Evolutionary conservation across 2,329 filamentous ascomycete species (phyloP), one percentile per base, ranked within the genome.

Genomic region (Sordariomycetes sp.): DNA sequence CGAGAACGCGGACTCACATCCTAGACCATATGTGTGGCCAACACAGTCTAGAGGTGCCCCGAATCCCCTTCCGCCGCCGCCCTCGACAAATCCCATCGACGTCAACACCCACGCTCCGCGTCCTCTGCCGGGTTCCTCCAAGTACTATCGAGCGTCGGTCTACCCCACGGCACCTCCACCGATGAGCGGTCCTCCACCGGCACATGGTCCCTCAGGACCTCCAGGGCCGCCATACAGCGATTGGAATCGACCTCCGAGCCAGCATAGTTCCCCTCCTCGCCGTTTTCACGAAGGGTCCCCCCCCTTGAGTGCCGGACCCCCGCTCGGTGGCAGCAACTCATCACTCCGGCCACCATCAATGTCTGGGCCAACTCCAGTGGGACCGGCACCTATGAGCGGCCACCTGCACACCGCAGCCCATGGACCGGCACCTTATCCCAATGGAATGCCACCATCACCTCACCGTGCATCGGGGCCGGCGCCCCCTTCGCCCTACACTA

Each of bases 201-300:
- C 21, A 20, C 21, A 17, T 10, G 21, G 8, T 50, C 47, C 33
- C 30, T 14, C 31, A 23, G 21, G 21, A 11, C 23, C 25, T 19
- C 21, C 30, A 32, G 18, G 23, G 17, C 8, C 37, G 30, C 51
- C 57, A 5, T 44, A 61, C 12, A 51, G 50, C 27, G 68, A 70
- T 37, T 76, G 73, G 66, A 63, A 67, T 35, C 66, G 68, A 15
- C 61, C 63, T 11, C 55, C 66, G 15, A 64, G 67, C 21, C 67
- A 68, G 34, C 66, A 70, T 39, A 61, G 63, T 24, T 61, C 70
- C 4, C 55, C 63, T 23, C 50, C 63, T 19, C 63, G 65, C 34
- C 64, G 71, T 27, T 46, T 72, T n/a, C n/a, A n/a, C n/a, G n/a
- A n/a, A 77, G 70, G 23, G 68, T 50, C 10, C 52, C 50, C 21